Evolutionary conservation across 2,329 filamentous ascomycete species (phyloP).

Genomic region (Ophiostoma australiae): DNA sequence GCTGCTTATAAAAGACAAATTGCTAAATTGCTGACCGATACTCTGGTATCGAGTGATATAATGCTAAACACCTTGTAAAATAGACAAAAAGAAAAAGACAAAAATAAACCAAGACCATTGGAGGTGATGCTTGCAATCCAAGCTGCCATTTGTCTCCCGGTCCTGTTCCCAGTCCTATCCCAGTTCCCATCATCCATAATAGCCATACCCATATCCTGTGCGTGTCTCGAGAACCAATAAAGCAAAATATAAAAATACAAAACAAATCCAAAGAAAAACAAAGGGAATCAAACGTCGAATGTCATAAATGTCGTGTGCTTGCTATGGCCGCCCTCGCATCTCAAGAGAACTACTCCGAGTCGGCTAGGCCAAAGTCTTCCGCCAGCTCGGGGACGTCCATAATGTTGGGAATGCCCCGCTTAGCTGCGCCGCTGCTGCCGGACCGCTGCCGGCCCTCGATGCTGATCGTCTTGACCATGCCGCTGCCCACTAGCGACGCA

Average conservation of each 20-base stretch:
- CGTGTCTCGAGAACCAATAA: neutral
- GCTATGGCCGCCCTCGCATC: neutral
- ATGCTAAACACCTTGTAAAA: neutral
- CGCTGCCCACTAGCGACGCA: constrained; percentile 24
- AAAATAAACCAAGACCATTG: neutral
- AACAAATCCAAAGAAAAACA: neutral
- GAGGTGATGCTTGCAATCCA: neutral
- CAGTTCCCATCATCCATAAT: no score
- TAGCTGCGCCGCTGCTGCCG: neutral
- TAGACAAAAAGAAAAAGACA: neutral
- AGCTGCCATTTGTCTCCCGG: neutral
- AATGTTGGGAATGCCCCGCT: constrained; percentile 10
- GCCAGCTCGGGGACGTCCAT: constrained; percentile 9
- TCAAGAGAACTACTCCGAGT: neutral
- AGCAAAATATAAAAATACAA: neutral
- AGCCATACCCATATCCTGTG: neutral
- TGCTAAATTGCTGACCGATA: neutral
- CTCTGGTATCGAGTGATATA: constrained; percentile 6
- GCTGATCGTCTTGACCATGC: constrained; percentile 15
- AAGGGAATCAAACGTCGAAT: neutral
- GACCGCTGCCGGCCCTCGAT: neutral
- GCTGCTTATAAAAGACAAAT: neutral
- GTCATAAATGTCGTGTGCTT: constrained; percentile 11
- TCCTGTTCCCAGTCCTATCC: neutral
- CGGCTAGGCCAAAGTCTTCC: neutral